Evolutionary conservation across 2,329 filamentous ascomycete species (phyloP).

Genomic region (Diaporthe vexans): DNA sequence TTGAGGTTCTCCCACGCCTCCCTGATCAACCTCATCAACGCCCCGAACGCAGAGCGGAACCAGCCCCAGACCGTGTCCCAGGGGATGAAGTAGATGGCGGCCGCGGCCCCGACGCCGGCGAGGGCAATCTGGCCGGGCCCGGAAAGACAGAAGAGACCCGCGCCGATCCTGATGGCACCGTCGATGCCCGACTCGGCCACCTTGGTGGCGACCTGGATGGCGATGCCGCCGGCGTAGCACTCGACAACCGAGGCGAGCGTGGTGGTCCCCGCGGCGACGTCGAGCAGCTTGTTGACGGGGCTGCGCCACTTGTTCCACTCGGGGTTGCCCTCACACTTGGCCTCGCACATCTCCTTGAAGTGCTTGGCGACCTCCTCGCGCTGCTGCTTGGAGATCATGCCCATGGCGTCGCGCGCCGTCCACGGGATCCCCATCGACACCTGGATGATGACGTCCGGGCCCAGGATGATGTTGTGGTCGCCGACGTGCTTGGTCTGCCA

Average conservation of each 20-base stretch:
- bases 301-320: constrained; percentile 41
- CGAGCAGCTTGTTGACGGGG: constrained; percentile 42
- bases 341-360: constrained; percentile 42
- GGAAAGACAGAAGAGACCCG: constrained; percentile 37
- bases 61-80: constrained; percentile 41
- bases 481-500: constrained; percentile 41
- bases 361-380: constrained; percentile 38
- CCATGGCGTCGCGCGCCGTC: constrained; percentile 40
- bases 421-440: constrained; percentile 41
- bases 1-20: constrained; percentile 42
- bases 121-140: constrained; percentile 38
- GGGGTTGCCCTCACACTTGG: constrained; percentile 39
- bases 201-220: constrained; percentile 39
- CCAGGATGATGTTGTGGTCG: constrained; percentile 42
- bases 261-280: constrained; percentile 38
- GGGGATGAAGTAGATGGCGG: constrained; percentile 39
- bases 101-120: constrained; percentile 34
- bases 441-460: constrained; percentile 40
- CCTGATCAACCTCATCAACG: constrained; percentile 32
- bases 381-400: constrained; percentile 41
- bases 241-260: constrained; percentile 39
- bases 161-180: constrained; percentile 36
- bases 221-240: constrained; percentile 41
- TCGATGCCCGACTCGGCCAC: constrained; percentile 37
- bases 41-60: constrained; percentile 39